A percentile compares a stretch with the other conserved stretches of the same genome.
These are phyloP conservation scores for Neopestalotiopsis sp. DNA, from an alignment of 2,329 filamentous ascomycete genomes.

Conservation along the genomic window DNA sequence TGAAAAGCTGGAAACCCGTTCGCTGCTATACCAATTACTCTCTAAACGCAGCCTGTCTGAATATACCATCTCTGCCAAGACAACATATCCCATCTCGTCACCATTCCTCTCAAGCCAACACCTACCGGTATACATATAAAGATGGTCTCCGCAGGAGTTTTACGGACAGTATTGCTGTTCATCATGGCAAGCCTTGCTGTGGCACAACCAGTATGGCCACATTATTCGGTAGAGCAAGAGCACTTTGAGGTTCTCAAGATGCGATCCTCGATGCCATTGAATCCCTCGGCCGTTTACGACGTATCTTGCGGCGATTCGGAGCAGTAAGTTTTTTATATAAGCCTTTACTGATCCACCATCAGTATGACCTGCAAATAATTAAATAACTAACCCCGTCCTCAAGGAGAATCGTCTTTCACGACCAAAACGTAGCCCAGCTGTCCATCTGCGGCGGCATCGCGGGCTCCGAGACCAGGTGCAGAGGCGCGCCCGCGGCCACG, in stretches of 20 bases:
- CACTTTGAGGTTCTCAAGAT: slow-evolving; percentile 51
- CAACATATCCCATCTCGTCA: neutral
- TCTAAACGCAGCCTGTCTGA: neutral
- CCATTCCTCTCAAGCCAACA: neutral
- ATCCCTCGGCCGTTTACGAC: slow-evolving; percentile 44
- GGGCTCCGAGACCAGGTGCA: slow-evolving; percentile 49
- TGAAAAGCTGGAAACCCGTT: too few relatives aligned
- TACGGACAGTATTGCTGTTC: slow-evolving; percentile 37
- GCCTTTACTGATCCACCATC: neutral
- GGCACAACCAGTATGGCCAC: slow-evolving; percentile 39
- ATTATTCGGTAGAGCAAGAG: slow-evolving; percentile 44
- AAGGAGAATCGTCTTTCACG: slow-evolving; percentile 52
- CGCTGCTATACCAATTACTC: neutral
- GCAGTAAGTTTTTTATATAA: slow-evolving; percentile 37
- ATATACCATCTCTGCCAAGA: neutral
- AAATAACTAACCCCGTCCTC: neutral
- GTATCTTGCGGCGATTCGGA: slow-evolving; percentile 47
- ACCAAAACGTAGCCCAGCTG: slow-evolving; percentile 54
- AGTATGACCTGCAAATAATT: too few relatives aligned
- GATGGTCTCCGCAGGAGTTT: slow-evolving; percentile 39
- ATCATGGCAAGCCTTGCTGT: slow-evolving; percentile 36
- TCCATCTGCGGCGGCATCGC: slow-evolving; percentile 58
- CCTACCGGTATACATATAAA: slow-evolving; percentile 28
- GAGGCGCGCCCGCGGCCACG: slow-evolving; percentile 47
- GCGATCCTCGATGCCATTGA: slow-evolving; percentile 42